Percentiles rank a stretch among this genome's conserved stretches.
These are phyloP conservation scores for Diaporthe vaccinii DNA, from an alignment of 2,329 filamentous ascomycete genomes.

Conservation along the genomic window DNA sequence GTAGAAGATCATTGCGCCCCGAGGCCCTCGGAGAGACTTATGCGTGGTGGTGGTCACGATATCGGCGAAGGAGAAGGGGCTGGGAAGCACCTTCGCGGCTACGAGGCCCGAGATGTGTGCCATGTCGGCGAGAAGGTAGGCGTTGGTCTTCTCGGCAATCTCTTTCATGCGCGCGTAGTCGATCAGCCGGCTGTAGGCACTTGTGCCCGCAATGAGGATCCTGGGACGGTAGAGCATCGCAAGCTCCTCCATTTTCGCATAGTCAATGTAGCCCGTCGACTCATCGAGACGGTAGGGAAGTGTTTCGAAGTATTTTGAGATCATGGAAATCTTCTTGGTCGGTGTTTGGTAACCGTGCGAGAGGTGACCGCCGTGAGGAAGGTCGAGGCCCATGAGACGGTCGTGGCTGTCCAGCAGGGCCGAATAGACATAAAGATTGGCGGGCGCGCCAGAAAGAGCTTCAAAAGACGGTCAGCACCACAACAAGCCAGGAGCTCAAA, in stretches of 20 bases:
- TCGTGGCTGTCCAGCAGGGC: slow-evolving; percentile 94
- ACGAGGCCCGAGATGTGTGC: slow-evolving; percentile 97
- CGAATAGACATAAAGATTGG: slow-evolving; percentile 94
- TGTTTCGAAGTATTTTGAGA: slow-evolving; percentile 99
- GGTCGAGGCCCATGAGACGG: slow-evolving; percentile 94
- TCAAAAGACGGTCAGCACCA: slow-evolving; percentile 41
- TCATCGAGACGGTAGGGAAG: slow-evolving; percentile 94
- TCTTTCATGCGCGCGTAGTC: slow-evolving; percentile 94
- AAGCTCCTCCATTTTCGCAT: slow-evolving; percentile 88
- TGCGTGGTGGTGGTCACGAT: slow-evolving; percentile 98
- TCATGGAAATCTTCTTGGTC: slow-evolving; percentile 93
- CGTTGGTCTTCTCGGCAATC: slow-evolving; percentile 90
- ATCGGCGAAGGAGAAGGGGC: slow-evolving; percentile 90
- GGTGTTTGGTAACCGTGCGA: slow-evolving; percentile 98
- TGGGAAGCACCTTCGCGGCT: slow-evolving; percentile 90
- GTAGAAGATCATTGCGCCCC: slow-evolving; percentile 99
- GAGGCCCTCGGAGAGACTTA: slow-evolving; percentile 94
- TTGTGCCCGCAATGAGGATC: slow-evolving; percentile 94
- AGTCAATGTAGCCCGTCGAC: slow-evolving; percentile 93
- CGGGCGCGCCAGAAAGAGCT: slow-evolving; percentile 82
- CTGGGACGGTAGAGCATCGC: slow-evolving; percentile 94
- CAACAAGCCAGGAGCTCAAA: slow-evolving; percentile 9
- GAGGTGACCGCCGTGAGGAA: slow-evolving; percentile 95
- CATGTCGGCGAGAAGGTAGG: slow-evolving; percentile 96
- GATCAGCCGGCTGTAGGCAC: slow-evolving; percentile 94